Percentiles rank a stretch among this genome's conserved stretches.
Evolutionary conservation across 371 early-diverging fungal genomes (phyloP).

Genomic region (Mucor velutinosus): DNA sequence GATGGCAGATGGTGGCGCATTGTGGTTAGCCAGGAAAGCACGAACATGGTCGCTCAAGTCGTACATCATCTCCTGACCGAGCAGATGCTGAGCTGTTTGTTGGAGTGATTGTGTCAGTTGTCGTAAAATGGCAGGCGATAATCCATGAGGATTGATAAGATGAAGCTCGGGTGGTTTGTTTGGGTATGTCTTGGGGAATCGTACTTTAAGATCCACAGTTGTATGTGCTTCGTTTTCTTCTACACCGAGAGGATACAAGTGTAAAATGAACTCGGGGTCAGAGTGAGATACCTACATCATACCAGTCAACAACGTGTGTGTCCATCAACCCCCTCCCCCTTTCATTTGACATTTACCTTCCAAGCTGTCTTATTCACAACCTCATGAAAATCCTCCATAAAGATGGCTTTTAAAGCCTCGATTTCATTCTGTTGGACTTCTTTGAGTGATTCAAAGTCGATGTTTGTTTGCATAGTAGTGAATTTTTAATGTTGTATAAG

Average conservation of each 20-base stretch:
- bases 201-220: conserved; percentile 61
- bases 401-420: conserved; percentile 69
- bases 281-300: conserved; percentile 51
- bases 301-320: not conserved
- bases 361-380: conserved; percentile 68
- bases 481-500: not conserved
- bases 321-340: not conserved
- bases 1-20: conserved; percentile 54
- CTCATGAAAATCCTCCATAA: conserved; percentile 74
- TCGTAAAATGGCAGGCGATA: conserved; percentile 52
- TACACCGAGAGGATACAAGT: conserved; percentile 56
- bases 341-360: conserved; percentile 53
- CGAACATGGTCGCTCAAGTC: conserved; percentile 67
- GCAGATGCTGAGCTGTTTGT: conserved; percentile 45
- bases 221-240: conserved; percentile 57
- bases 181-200: conserved; percentile 73
- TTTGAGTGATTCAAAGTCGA: conserved; percentile 58
- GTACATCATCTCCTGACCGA: conserved; percentile 78
- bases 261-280: conserved; percentile 71
- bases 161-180: conserved; percentile 66
- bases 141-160: conserved; percentile 57
- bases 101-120: conserved; percentile 48
- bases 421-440: conserved; percentile 79
- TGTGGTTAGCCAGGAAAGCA: conserved; percentile 68
- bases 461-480: conserved; percentile 12